These are phyloP conservation scores for Kwoniella sp. DNA, from an alignment of 768 basidiomycete species.

Conservation along the genomic window DNA sequence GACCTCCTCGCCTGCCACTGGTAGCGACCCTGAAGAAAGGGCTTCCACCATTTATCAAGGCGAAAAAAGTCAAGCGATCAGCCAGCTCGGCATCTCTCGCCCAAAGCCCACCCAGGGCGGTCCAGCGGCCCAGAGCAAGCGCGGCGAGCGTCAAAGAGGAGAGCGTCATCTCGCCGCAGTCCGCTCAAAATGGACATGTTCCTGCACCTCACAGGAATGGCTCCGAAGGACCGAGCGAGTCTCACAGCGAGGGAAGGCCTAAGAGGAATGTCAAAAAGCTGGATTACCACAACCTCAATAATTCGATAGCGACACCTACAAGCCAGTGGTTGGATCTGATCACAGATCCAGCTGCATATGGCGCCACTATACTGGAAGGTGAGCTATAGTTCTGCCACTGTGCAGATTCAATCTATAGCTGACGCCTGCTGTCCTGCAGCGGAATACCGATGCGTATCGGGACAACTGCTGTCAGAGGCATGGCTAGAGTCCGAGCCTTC, in stretches of 20 bases:
- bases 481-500: conserved; percentile 42
- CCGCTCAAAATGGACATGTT: neutral
- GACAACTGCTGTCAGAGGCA: conserved; percentile 25
- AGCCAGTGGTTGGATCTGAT: conserved; percentile 52
- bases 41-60: conserved; percentile 13
- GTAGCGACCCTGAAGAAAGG: conserved; percentile 32
- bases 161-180: neutral
- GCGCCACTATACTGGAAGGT: conserved; percentile 43
- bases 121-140: conserved; percentile 16
- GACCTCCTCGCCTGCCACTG: conserved; percentile 40
- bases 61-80: conserved; percentile 11
- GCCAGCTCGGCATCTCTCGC: conserved; percentile 4
- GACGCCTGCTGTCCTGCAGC: conserved; percentile 4
- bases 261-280: conserved; percentile 50
- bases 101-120: conserved; percentile 1
- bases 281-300: conserved; percentile 53
- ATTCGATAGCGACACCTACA: conserved; percentile 52
- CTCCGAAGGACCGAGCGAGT: too few species aligned
- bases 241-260: conserved; percentile 23
- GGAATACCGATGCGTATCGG: conserved; percentile 33
- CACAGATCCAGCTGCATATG: conserved; percentile 47
- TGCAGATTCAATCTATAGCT: neutral
- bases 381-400: conserved; percentile 12
- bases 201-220: neutral
- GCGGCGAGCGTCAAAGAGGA: neutral